Conservation (phyloP, 192 early-diverging fungal genomes). For the Linnemannia schmuckeri region DNA sequence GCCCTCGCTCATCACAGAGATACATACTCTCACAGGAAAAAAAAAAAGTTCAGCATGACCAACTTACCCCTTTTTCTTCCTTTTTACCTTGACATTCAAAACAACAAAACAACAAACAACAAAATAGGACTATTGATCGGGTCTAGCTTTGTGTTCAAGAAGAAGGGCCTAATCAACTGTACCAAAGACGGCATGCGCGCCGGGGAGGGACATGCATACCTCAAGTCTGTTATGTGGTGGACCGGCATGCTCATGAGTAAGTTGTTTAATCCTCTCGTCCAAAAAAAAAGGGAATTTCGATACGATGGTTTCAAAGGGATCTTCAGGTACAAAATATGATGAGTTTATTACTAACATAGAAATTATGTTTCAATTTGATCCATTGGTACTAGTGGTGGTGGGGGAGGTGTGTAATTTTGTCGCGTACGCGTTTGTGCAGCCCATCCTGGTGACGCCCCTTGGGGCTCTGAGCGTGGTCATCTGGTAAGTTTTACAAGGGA, state of each 20-base stretch:
- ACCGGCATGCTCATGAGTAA: constrained; percentile 66
- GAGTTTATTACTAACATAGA: no score
- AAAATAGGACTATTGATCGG: constrained; percentile 78
- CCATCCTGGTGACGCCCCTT: constrained; percentile 93
- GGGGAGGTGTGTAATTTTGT: constrained; percentile 95
- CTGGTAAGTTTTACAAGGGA: constrained; percentile 53
- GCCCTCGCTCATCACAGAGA: no score
- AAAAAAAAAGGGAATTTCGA: background rate
- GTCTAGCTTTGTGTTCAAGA: constrained; percentile 94
- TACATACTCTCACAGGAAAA: background rate
- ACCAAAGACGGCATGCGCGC: constrained; percentile 65
- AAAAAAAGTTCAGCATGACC: constrained; percentile 14
- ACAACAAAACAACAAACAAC: background rate
- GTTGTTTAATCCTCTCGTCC: background rate
- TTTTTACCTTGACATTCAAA: constrained; percentile 1
- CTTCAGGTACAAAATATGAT: background rate
- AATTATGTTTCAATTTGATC: background rate
- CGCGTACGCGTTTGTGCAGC: constrained; percentile 93
- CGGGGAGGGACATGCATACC: constrained; percentile 65
- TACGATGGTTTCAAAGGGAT: background rate
- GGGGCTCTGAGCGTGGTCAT: constrained; percentile 92
- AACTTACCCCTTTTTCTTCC: background rate
- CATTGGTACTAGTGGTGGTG: constrained; percentile 74
- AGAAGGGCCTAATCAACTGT: constrained; percentile 91
- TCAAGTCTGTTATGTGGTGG: constrained; percentile 69